Base-by-base conservation (phyloP, 2,329 filamentous ascomycete species). In the Coniochaeta sp. region DNA sequence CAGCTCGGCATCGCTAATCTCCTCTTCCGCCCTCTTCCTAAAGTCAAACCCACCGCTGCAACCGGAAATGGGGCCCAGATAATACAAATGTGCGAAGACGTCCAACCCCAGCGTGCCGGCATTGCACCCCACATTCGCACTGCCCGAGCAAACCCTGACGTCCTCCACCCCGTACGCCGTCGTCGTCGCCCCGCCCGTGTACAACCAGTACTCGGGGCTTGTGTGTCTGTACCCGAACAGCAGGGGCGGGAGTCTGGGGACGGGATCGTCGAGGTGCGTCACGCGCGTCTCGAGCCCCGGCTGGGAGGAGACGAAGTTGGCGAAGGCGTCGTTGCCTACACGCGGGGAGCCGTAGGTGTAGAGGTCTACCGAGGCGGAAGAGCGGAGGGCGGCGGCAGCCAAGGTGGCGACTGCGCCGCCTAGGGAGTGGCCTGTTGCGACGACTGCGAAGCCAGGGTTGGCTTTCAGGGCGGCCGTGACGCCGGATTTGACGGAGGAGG, bases 271-370 rank as follows among this genome's bases (percentile, higher is more conserved):
- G 38, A 67, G 67, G 67, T 90, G 85, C 1, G 86, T 89, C 49
- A 88, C 71, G 56, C 86, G 82, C 69, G 75, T 85, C 56, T 80
- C 77, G 51, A 63, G 63, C 51, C 79, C 78, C 1, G 68, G 53
- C 58, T 85, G 80, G 47, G 59, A 58, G 7, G 73, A 74, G 54
- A 88, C 70, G 61, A 74, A 84, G 49, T 70, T 61, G 50, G 74
- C 75, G 52, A 86, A 74, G 16, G 64, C 71, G 2, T 63, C 60
- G 65, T 86, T 83, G 54, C 83, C 86, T 16, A 84, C 74, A 42
- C 84, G 83, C 2, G 86, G 86, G 16, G 79, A 74, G 55, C 86
- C 86, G 67, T 78, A 89, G 1, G 79, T 84, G 72, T 83, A 87
- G 38, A 87, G 60, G 58, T 85, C 81, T 49, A 72, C 65, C 1